Conservation (phyloP, 352 stramenopile genomes). For the Globisporangium uncinulatum region DNA sequence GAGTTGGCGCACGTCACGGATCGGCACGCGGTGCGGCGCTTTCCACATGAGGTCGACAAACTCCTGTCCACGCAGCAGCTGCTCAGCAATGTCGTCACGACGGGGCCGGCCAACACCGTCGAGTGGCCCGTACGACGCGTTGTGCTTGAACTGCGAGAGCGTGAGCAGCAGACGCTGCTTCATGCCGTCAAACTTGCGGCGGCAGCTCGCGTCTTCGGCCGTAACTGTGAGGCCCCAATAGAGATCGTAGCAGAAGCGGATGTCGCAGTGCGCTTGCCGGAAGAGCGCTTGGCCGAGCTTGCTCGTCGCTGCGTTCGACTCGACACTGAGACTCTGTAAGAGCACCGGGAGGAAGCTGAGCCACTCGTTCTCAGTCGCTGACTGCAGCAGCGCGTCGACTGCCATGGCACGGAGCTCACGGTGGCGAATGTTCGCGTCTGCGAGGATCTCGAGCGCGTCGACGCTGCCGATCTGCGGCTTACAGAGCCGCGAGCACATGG, state of each 20-base stretch:
- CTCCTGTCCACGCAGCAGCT: slow-evolving; percentile 79
- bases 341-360: slow-evolving; percentile 70
- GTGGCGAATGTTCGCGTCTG: slow-evolving; percentile 64
- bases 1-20: slow-evolving; percentile 46
- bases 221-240: slow-evolving; percentile 85
- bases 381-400: slow-evolving; percentile 57
- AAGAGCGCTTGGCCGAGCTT: slow-evolving; percentile 66
- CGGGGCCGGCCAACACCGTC: slow-evolving; percentile 21
- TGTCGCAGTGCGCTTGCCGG: slow-evolving; percentile 67
- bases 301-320: slow-evolving; percentile 54
- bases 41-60: slow-evolving; percentile 83
- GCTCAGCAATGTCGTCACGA: slow-evolving; percentile 62
- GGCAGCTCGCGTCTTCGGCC: slow-evolving; percentile 64
- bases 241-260: slow-evolving; percentile 81
- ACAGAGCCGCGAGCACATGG: slow-evolving; percentile 81
- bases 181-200: slow-evolving; percentile 78
- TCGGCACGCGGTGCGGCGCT: slow-evolving; percentile 59
- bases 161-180: slow-evolving; percentile 74
- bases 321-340: slow-evolving; percentile 66
- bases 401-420: slow-evolving; percentile 44
- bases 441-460: slow-evolving; percentile 72
- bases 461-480: slow-evolving; percentile 69
- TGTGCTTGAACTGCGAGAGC: slow-evolving; percentile 60
- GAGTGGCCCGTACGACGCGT: slow-evolving; percentile 32
- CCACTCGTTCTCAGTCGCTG: slow-evolving; percentile 75